Evolutionary conservation across 2,329 filamentous ascomycete genomes (phyloP), one percentile per base, ranked within the genome.

Genomic region (Aspergillus neoniger): DNA sequence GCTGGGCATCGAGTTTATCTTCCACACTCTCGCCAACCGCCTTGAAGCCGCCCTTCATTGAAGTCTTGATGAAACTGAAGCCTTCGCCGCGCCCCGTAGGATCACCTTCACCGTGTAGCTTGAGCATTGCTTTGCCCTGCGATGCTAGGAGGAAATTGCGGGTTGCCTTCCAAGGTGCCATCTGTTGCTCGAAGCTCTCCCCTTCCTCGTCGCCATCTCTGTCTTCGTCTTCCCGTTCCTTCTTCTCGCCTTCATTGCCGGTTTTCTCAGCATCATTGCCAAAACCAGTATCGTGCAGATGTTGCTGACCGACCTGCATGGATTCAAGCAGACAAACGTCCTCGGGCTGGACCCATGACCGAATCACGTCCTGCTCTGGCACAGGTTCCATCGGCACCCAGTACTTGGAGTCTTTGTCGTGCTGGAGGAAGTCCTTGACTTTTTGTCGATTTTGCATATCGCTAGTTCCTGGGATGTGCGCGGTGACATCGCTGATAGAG

Each of bases 1-100:
- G 80, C 70, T 95, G 94, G 15, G 91, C 91, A 72, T 93, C 91
- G 65, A 95, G 87, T 74, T 93, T 91, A 63, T 93, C 90, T 70
- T 92, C 90, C 63, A 93, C 91, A 70, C 91, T 93, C 74, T 96
- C 92, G 19, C 92, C 92, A 25, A 96, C 86, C 19, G 92, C 90
- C 72, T 93, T 91, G 76, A 97, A 99, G 0, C 95, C 95, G 63
- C 95, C 95, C 77, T 99, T 99, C 95, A 99, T 99, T 1, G 92
- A 96, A 0, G 93, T 97, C 72, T 95, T 92, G 75, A 99, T 93
- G 76, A 99, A 97, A 74, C 91, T 97, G 80, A 98, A 96, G 2
- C 91, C 95, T 61, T 97, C 88, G 2, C 95, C 95, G 69, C 93
- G 90, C 23, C 92, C 92, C 0, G 94, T 96, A 3, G 95, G 95